Conservation (phyloP, 139 green algal genomes). For the Closterium sp. region DNA sequence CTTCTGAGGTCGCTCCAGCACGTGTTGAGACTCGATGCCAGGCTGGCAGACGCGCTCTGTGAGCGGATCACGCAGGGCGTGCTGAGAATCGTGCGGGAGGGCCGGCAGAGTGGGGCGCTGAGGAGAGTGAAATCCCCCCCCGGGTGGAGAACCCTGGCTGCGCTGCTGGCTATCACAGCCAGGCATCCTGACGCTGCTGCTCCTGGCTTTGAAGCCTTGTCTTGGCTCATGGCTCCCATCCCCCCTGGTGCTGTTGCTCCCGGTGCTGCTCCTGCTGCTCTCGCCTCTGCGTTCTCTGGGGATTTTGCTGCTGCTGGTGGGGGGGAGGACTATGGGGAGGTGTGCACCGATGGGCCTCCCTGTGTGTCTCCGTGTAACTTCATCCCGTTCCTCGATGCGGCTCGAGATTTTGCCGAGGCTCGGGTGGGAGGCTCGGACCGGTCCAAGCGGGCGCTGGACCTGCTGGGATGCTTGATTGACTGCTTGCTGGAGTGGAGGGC, state of each 20-base stretch:
- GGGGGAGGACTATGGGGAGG: not conserved
- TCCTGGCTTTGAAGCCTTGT: constrained; percentile 62
- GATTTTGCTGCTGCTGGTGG: not conserved
- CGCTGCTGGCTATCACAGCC: constrained; percentile 75
- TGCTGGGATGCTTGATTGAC: constrained; percentile 57
- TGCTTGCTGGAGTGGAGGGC: constrained; percentile 59
- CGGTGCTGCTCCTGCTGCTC: not conserved
- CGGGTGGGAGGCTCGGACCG: constrained; percentile 45
- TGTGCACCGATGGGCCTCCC: constrained; percentile 19
- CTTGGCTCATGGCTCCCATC: constrained; percentile 41
- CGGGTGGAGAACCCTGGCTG: constrained; percentile 79
- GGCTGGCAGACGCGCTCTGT: constrained; percentile 60
- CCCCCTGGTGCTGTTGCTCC: not conserved
- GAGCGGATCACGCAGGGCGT: constrained; percentile 57
- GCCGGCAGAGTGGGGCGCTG: not conserved
- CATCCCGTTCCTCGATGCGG: constrained; percentile 53
- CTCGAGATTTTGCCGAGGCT: constrained; percentile 49
- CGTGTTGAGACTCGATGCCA: constrained; percentile 73
- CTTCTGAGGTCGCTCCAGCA: constrained; percentile 77
- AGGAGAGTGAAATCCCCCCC: constrained; percentile 52
- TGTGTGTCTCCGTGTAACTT: constrained; percentile 50
- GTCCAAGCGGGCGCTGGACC: constrained; percentile 56
- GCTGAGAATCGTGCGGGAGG: constrained; percentile 27
- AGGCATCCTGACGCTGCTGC: constrained; percentile 67
- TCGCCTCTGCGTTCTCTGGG: too few relatives aligned